Evolutionary conservation across 2,329 filamentous ascomycete species (phyloP).

Genomic region (Leptographium galeiforme): DNA sequence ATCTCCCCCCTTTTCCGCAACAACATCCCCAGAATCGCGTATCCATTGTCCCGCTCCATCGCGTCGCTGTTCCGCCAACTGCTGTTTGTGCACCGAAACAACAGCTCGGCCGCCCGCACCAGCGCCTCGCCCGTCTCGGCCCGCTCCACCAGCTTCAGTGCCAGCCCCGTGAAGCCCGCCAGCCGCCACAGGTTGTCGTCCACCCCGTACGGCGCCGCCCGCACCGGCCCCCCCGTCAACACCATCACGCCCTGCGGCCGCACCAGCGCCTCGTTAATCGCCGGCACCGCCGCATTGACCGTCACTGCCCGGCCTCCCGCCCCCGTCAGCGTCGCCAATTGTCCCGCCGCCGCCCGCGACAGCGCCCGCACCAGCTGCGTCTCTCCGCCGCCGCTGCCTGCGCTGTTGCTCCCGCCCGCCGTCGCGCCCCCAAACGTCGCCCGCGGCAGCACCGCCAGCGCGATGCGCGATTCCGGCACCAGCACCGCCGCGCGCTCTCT

Average conservation of each 20-base stretch:
- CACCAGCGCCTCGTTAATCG: slow-evolving; percentile 77
- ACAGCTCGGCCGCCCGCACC: slow-evolving; percentile 64
- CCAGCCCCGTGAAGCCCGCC: slow-evolving; percentile 78
- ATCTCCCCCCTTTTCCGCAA: slow-evolving; percentile 63
- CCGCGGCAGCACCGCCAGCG: slow-evolving; percentile 72
- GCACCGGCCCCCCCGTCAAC: slow-evolving; percentile 69
- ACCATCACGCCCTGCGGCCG: slow-evolving; percentile 69
- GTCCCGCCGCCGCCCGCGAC: slow-evolving; percentile 57
- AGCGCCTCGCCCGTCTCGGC: slow-evolving; percentile 58
- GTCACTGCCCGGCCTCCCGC: slow-evolving; percentile 66
- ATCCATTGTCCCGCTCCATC: slow-evolving; percentile 93
- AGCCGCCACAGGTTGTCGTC: slow-evolving; percentile 90
- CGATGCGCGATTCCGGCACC: slow-evolving; percentile 65
- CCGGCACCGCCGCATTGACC: slow-evolving; percentile 78
- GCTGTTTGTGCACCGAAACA: slow-evolving; percentile 73
- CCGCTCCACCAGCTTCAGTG: slow-evolving; percentile 71
- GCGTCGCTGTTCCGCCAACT: slow-evolving; percentile 98
- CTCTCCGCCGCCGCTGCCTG: slow-evolving; percentile 34
- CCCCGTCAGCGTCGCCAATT: slow-evolving; percentile 54
- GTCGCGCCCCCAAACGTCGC: slow-evolving; percentile 46
- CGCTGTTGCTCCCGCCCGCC: slow-evolving; percentile 66
- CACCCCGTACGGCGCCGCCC: slow-evolving; percentile 67
- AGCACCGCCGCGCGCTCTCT: slow-evolving; percentile 71
- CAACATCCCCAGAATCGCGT: slow-evolving; percentile 73
- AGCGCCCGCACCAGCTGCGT: slow-evolving; percentile 51